Evolutionary conservation across 2,329 filamentous ascomycete genomes (phyloP).

Genomic region (Cladosporium sp.): DNA sequence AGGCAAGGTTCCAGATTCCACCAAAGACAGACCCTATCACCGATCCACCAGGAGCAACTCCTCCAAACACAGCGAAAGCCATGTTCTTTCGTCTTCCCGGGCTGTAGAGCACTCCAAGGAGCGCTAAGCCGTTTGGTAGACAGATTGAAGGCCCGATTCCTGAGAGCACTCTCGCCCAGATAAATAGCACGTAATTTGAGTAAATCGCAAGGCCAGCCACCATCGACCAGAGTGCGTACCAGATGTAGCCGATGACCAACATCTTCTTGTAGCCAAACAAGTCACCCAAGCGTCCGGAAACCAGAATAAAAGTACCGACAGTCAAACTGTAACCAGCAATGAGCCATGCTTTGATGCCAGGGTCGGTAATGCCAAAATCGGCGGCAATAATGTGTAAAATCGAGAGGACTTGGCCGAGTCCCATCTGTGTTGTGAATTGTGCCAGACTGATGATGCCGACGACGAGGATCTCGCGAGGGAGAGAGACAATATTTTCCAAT

Average conservation of each 20-base stretch:
- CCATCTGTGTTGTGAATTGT: slow-evolving; percentile 29
- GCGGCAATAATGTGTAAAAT: slow-evolving; percentile 19
- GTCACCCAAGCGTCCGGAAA: slow-evolving; percentile 42
- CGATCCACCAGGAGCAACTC: slow-evolving; percentile 33
- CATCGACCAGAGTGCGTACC: slow-evolving; percentile 39
- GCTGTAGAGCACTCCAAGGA: slow-evolving; percentile 33
- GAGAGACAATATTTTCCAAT: slow-evolving; percentile 24
- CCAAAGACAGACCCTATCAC: slow-evolving; percentile 32
- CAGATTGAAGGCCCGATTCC: slow-evolving; percentile 37
- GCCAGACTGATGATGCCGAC: slow-evolving; percentile 26
- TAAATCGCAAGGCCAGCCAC: slow-evolving; percentile 38
- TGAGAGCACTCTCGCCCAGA: slow-evolving; percentile 37
- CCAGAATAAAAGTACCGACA: slow-evolving; percentile 44
- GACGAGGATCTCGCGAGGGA: slow-evolving; percentile 29
- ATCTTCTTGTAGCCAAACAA: slow-evolving; percentile 41
- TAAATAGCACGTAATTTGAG: slow-evolving; percentile 30
- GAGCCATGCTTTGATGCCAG: slow-evolving; percentile 42
- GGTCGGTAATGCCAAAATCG: slow-evolving; percentile 34
- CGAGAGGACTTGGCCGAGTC: slow-evolving; percentile 23
- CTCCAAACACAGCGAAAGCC: slow-evolving; percentile 35
- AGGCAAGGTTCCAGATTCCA: slow-evolving; percentile 32
- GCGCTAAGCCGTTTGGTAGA: slow-evolving; percentile 36
- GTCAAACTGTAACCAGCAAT: slow-evolving; percentile 42
- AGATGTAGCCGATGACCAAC: slow-evolving; percentile 38
- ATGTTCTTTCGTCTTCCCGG: slow-evolving; percentile 36